Conservation (phyloP, 2,329 filamentous ascomycete genomes). For the Hypoxylon sp. region DNA sequence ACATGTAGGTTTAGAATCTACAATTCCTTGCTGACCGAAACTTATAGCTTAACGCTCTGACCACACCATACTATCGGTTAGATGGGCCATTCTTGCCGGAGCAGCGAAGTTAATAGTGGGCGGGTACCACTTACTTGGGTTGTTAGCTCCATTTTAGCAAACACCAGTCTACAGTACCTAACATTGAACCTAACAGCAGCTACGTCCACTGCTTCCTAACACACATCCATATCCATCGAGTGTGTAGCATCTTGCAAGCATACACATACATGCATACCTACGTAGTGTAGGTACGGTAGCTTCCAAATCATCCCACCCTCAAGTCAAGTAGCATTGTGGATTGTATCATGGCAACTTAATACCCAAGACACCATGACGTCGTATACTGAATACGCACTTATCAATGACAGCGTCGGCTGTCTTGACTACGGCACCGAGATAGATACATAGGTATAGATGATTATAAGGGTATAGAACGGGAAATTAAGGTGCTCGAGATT, state of each 20-base stretch:
- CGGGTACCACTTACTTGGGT: no score
- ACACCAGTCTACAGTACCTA: no score
- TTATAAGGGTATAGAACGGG: slow-evolving; percentile 1
- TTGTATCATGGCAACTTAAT: slow-evolving; percentile 11
- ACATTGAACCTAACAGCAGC: no score
- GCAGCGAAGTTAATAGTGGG: no score
- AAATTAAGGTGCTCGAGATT: slow-evolving; percentile 20
- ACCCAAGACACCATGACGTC: slow-evolving; percentile 12
- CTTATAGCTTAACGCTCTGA: slow-evolving; percentile 29
- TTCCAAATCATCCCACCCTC: background rate
- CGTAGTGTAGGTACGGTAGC: background rate
- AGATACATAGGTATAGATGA: background rate
- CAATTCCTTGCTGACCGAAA: slow-evolving; percentile 6
- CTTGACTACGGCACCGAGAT: background rate
- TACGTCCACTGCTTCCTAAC: no score
- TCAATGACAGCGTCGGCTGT: background rate
- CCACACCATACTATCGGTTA: background rate
- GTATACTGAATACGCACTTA: slow-evolving; percentile 9
- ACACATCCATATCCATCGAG: no score
- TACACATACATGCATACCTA: no score
- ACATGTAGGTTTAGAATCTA: background rate
- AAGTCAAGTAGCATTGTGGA: background rate
- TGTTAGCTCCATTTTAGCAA: no score
- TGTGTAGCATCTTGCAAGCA: no score
- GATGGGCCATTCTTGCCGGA: no score